Evolutionary conservation across 305 asterid genomes (phyloP).

Genomic region (Solanum hybrid): DNA sequence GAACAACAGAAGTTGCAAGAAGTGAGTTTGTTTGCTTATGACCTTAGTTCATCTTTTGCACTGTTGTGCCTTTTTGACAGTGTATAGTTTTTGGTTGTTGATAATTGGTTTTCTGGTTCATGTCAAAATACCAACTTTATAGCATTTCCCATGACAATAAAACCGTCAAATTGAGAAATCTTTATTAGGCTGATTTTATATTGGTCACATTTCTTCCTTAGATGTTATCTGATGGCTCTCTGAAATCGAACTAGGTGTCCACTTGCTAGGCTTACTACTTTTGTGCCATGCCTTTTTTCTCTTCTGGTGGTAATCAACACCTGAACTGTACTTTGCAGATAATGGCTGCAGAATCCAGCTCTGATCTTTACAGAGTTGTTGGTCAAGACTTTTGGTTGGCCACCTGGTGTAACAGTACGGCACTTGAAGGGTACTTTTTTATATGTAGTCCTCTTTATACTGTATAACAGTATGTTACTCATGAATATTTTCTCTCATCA

Average conservation of each 20-base stretch:
- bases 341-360: constrained; percentile 75
- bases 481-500: neutral
- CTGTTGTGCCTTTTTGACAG: neutral
- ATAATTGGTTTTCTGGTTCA: neutral
- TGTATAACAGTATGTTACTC: neutral
- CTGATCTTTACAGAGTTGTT: constrained; percentile 65
- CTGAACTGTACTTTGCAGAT: constrained; percentile 44
- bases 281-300: neutral
- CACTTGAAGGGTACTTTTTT: constrained; percentile 70
- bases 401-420: constrained; percentile 75
- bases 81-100: neutral
- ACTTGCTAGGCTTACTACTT: neutral
- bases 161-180: neutral
- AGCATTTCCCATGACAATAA: neutral
- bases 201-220: neutral
- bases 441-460: neutral
- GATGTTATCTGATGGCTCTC: neutral
- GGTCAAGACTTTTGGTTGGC: constrained; percentile 96
- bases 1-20: constrained; percentile 68
- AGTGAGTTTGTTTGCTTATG: constrained; percentile 36
- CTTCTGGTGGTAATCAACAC: neutral
- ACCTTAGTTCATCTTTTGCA: neutral
- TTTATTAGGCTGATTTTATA: neutral
- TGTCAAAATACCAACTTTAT: constrained; percentile 2
- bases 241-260: neutral